phyloP scores from a whole-genome alignment of 1,139 yeast species.

The Yamadazyma jaroonii region DNA sequence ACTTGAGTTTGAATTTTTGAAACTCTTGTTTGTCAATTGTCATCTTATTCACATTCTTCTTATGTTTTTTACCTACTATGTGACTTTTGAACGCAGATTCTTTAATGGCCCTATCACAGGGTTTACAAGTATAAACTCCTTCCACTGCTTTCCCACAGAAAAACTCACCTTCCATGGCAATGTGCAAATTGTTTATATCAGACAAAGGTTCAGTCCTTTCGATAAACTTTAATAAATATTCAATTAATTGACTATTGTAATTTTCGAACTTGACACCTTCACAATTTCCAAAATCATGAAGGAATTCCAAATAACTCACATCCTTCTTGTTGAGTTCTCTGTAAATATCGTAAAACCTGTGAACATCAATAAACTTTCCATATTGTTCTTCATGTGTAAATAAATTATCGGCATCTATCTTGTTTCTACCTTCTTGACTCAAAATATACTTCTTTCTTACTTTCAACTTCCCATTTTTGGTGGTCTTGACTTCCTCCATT shows the following conservation, averaged over 20 bases:
- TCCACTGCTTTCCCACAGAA: constrained; percentile 17
- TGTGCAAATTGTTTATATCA: constrained; percentile 31
- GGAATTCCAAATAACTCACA: constrained; percentile 50
- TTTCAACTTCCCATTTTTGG: constrained; percentile 22
- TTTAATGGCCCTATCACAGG: constrained; percentile 67
- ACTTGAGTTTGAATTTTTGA: constrained; percentile 33
- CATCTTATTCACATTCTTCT: constrained; percentile 36
- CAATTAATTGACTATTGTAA: constrained; percentile 42
- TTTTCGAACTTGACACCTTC: constrained; percentile 34
- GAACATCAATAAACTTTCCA: constrained; percentile 66
- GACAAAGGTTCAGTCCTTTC: constrained; percentile 51
- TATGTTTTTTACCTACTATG: constrained; percentile 73
- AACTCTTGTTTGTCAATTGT: constrained; percentile 1
- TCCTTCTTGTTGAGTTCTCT: constrained; percentile 35
- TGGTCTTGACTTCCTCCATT: constrained; percentile 14
- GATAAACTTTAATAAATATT: constrained; percentile 48
- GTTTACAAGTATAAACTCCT: constrained; percentile 53
- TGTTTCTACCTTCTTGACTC: constrained; percentile 48
- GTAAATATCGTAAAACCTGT: constrained; percentile 49
- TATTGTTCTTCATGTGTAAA: constrained; percentile 61
- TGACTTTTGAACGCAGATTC: constrained; percentile 68
- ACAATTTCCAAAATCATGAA: constrained; percentile 44
- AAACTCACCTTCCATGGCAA: constrained; percentile 31
- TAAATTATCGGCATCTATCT: constrained; percentile 40
- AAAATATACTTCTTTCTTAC: constrained; percentile 36